A percentile compares a stretch with the other conserved stretches of the same genome.
These are phyloP conservation scores for Botrytis elliptica DNA, from an alignment of 2,329 filamentous ascomycete genomes.

Conservation along the genomic window DNA sequence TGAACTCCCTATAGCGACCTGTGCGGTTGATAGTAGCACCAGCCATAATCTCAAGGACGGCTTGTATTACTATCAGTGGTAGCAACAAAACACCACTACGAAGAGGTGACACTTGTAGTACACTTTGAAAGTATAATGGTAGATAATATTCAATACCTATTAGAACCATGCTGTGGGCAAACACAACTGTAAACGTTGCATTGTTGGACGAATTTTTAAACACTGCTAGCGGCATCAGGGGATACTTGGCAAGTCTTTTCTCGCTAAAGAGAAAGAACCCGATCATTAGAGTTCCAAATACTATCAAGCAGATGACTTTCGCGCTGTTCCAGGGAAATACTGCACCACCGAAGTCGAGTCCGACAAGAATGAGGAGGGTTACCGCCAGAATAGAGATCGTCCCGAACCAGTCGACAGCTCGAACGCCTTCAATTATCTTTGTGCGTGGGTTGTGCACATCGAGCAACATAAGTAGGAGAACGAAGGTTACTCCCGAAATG, in stretches of 20 bases:
- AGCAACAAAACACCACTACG: conserved; percentile 73
- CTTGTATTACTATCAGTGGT: conserved; percentile 64
- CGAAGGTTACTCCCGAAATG: conserved; percentile 42
- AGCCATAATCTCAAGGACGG: conserved; percentile 55
- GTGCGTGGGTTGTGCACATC: conserved; percentile 63
- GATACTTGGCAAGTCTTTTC: conserved; percentile 68
- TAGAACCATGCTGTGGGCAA: conserved; percentile 50
- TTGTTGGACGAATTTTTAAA: conserved; percentile 64
- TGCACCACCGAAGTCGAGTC: conserved; percentile 78
- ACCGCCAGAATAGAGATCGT: conserved; percentile 65
- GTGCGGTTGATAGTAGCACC: conserved; percentile 67
- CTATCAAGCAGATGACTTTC: conserved; percentile 72
- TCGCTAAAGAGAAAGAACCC: conserved; percentile 65
- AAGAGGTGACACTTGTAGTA: conserved; percentile 66
- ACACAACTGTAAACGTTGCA: conserved; percentile 6
- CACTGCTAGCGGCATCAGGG: conserved; percentile 71
- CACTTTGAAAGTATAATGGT: conserved; percentile 75
- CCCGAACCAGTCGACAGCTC: conserved; percentile 59
- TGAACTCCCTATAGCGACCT: conserved; percentile 48
- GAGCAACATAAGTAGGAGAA: conserved; percentile 59
- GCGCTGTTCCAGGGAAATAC: conserved; percentile 68
- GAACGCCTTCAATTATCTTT: conserved; percentile 56
- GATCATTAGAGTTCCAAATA: conserved; percentile 63
- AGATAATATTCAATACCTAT: conserved; percentile 50
- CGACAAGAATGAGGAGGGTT: conserved; percentile 79